phyloP scores from a whole-genome alignment of 129 eudicot species.

The Chrysanthemum lavandulifolium region DNA sequence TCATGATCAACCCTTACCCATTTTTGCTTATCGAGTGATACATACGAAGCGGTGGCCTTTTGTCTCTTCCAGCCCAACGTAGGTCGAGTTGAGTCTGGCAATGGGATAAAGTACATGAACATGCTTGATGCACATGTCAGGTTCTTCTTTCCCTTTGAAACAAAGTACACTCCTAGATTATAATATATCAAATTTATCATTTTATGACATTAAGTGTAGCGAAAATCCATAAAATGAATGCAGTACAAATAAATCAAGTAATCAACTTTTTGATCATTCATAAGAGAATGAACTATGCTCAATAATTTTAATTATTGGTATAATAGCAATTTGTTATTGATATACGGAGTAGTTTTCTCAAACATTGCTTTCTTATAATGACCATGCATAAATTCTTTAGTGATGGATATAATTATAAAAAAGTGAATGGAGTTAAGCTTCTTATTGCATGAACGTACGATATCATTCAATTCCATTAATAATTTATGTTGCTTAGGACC shows the following conservation, averaged over 20 bases:
- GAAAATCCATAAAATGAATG: too few relatives aligned
- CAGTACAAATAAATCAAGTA: too few relatives aligned
- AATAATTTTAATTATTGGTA: not conserved
- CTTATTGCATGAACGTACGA: slow-evolving; percentile 19
- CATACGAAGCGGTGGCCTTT: slow-evolving; percentile 77
- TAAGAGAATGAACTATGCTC: too few relatives aligned
- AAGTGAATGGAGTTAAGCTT: not conserved
- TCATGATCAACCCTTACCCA: slow-evolving; percentile 89
- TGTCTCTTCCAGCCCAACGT: slow-evolving; percentile 82
- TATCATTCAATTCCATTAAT: slow-evolving; percentile 25
- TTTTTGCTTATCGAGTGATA: slow-evolving; percentile 86
- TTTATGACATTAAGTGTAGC: too few relatives aligned
- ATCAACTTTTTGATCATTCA: too few relatives aligned
- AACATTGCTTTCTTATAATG: too few relatives aligned
- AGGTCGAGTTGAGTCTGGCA: slow-evolving; percentile 80
- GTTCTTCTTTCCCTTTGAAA: not conserved
- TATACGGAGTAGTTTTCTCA: not conserved
- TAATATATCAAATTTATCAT: not conserved
- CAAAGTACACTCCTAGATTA: not conserved
- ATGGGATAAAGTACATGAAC: slow-evolving; percentile 92
- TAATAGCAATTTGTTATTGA: not conserved
- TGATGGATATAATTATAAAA: too few relatives aligned
- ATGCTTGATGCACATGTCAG: slow-evolving; percentile 96
- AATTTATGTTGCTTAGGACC: slow-evolving; percentile 4
- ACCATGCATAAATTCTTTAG: not conserved